Evolutionary conservation across 2,329 filamentous ascomycete species (phyloP), one percentile per base, ranked within the genome.

Genomic region (Calonectria leucothoes): DNA sequence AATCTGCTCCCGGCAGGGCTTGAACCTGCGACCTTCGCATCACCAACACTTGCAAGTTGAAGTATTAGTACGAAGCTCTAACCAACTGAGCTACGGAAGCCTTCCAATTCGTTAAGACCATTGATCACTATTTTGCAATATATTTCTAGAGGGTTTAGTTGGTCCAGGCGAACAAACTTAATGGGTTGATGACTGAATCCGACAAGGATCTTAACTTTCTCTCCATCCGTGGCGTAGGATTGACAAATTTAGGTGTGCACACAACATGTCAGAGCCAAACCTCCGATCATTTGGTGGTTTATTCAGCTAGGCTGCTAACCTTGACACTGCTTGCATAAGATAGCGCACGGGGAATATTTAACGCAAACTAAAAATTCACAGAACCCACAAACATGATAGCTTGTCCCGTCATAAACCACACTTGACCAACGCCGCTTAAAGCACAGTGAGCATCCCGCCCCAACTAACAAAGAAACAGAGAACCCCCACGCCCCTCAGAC

Each of bases 1-100:
- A 14, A n/a, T 70, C 67, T 74, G 78, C 78, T 80, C 76, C 78
- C 78, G 75, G 78, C 78, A 78, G 78, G 78, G 78, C 78, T 79
- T 79, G 78, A 79, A 79, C 78, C 78, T 77, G 78, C 79, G 78
- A 78, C 78, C 78, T 78, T 78, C 78, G 78, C 78, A 80, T 80
- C 33, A 79, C 78, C 65, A 73, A 76, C 33, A 72, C 48, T 78
- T 70, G 51, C 49, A 64, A 49, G 39, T 66, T 66, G 68, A 66
- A 78, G 73, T 79, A 79, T 79, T 79, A 79, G 78, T 80, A 80
- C 78, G 78, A 80, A 76, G 78, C 78, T 80, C 78, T 80, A 80
- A 80, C 78, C 76, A 80, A 80, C 78, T 80, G 78, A 80, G 78
- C 78, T 80, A 80, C 76, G 78, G 78, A 79, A 80, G 78, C 78